Evolutionary conservation across 805 yeast species (phyloP), one percentile per base, ranked within the genome.

Genomic region (Komagataella mondaviorum): DNA sequence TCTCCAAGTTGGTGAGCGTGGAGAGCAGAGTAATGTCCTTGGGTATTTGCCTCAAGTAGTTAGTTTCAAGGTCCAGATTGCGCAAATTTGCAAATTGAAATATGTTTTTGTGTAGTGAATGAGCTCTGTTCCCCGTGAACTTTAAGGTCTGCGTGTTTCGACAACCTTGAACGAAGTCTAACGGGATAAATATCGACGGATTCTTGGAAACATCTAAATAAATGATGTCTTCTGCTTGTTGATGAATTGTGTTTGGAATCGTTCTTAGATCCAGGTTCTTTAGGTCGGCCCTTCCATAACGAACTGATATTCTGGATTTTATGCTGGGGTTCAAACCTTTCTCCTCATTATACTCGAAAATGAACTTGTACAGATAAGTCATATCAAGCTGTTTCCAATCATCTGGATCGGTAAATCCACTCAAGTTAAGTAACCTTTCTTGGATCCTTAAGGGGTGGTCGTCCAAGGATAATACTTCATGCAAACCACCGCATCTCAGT

Each of bases 81-180:
- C 78, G 76, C 57, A 91, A 71, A 49, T 78, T 76, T 39, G 77
- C 74, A 1, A 91, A 88, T 56, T 83, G 83, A 3, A 83, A 72
- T 47, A 90, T 75, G 56, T 86, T 83, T 14, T 72, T 62, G 2
- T 97, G 97, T 61, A 90, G 85, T 48, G 71, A 75, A 6, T 84
- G 78, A 22, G 86, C 79, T 52, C 93, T 83, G 57, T 85, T 85
- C 55, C 81, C 74, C 1, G 86, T 80, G 70, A 82, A 87, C 52
- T 80, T 75, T 55, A 89, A 71, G 51, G 78, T 76, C 23, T 77
- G 73, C 59, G 89, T 71, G 59, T 86, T 86, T 45, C 80, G 76
- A 56, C 95, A 87, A 22, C 69, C 78, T 62, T 88, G 95, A 59
- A 90, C 81, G 62, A 90, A 90, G 61, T 89, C 96, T 51, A 80